These are phyloP conservation scores for Trichosporon asahii DNA, from an alignment of 1,284 basidiomycete genomes.

Conservation along the genomic window DNA sequence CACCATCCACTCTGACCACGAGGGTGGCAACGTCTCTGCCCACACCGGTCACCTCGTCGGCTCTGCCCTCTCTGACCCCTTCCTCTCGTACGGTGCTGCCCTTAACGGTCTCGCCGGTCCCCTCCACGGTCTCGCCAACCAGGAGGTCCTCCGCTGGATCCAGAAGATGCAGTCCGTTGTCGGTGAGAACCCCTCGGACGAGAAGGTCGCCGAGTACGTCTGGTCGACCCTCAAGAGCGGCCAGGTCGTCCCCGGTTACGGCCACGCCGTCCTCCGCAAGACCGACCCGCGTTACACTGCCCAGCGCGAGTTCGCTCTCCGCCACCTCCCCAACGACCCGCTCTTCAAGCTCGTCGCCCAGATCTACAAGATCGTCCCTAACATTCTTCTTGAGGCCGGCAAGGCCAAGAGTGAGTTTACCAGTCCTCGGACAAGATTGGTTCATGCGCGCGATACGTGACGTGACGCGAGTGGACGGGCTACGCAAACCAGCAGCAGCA, in stretches of 20 bases:
- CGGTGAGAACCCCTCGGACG: constrained; percentile 74
- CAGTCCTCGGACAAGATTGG: constrained; percentile 52
- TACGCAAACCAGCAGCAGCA: background rate
- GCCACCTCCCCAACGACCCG: constrained; percentile 80
- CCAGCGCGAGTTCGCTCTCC: constrained; percentile 87
- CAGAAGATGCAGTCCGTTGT: constrained; percentile 83
- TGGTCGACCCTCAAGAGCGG: constrained; percentile 88
- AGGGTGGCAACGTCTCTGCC: constrained; percentile 98
- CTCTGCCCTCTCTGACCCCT: constrained; percentile 95
- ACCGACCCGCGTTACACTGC: constrained; percentile 97
- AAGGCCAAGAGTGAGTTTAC: constrained; percentile 77
- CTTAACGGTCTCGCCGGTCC: constrained; percentile 96
- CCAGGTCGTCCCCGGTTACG: constrained; percentile 90
- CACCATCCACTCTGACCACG: constrained; percentile 97
- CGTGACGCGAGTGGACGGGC: background rate
- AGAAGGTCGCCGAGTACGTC: constrained; percentile 85
- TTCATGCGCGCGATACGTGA: background rate
- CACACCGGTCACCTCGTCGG: constrained; percentile 95
- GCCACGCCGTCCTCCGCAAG: constrained; percentile 94
- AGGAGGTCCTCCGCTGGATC: constrained; percentile 85
- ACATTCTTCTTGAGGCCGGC: constrained; percentile 87
- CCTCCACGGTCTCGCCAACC: constrained; percentile 89
- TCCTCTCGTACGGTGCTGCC: constrained; percentile 89
- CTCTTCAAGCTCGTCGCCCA: constrained; percentile 91
- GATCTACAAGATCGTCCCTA: constrained; percentile 88